These are phyloP conservation scores for Cylindrotheca fusiformis DNA, from an alignment of 108 stramenopile genomes.

Conservation along the genomic window DNA sequence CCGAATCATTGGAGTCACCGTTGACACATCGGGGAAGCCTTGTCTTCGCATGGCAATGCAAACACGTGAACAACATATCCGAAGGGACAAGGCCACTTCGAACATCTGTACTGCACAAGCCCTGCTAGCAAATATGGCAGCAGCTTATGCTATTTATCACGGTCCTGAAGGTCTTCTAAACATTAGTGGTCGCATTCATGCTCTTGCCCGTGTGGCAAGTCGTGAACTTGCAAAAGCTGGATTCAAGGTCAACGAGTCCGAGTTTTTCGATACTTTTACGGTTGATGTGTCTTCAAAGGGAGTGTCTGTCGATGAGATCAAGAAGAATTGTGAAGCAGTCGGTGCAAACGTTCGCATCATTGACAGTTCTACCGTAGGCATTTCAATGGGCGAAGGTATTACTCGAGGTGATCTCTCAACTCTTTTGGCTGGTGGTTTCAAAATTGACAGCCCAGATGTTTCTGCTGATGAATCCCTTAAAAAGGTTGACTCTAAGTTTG, in stretches of 20 bases:
- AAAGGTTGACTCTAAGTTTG: constrained; percentile 52
- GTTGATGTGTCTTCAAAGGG: constrained; percentile 75
- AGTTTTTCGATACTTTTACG: constrained; percentile 96
- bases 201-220: constrained; percentile 76
- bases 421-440: constrained; percentile 78
- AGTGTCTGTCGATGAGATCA: constrained; percentile 69
- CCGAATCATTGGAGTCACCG: constrained; percentile 94
- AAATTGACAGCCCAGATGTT: constrained; percentile 60
- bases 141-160: constrained; percentile 98
- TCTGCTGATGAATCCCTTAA: constrained; percentile 71
- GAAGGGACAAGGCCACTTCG: constrained; percentile 98
- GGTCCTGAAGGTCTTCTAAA: constrained; percentile 93
- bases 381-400: constrained; percentile 95
- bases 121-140: constrained; percentile 98
- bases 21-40: constrained; percentile 90
- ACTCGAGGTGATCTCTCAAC: constrained; percentile 73
- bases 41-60: constrained; percentile 99
- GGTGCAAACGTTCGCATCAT: constrained; percentile 94
- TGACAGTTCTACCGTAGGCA: constrained; percentile 82
- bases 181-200: constrained; percentile 90
- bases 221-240: constrained; percentile 78
- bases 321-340: constrained; percentile 67
- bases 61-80: constrained; percentile 97
- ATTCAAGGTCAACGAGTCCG: constrained; percentile 53
- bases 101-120: constrained; percentile 99